A percentile compares a stretch with the other conserved stretches of the same genome.
Conservation (phyloP, 208 protist species). For the Crithidia thermophila region DNA sequence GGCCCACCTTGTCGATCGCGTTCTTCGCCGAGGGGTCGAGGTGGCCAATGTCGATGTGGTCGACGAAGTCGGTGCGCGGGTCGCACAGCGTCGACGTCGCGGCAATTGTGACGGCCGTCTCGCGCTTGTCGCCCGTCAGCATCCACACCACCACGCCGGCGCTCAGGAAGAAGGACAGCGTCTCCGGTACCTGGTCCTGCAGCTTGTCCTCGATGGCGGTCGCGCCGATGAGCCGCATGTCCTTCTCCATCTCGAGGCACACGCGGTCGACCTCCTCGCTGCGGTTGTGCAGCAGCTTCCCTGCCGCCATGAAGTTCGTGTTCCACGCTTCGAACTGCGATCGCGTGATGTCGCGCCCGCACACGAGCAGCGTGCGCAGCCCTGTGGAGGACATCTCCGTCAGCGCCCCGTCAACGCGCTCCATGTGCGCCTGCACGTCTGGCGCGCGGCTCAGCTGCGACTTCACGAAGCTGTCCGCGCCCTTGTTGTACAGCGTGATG, state of each 20-base stretch:
- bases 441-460: slow-evolving; percentile 47
- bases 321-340: slow-evolving; percentile 73
- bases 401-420: slow-evolving; percentile 42
- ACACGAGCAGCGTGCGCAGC: slow-evolving; percentile 90
- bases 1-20: slow-evolving; percentile 60
- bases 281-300: slow-evolving; percentile 67
- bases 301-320: slow-evolving; percentile 46
- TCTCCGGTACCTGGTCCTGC: slow-evolving; percentile 95
- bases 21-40: slow-evolving; percentile 42
- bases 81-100: slow-evolving; percentile 86
- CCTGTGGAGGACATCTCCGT: slow-evolving; percentile 81
- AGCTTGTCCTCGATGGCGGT: slow-evolving; percentile 98
- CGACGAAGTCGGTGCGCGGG: slow-evolving; percentile 75
- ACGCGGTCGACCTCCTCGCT: slow-evolving; percentile 70
- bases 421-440: slow-evolving; percentile 57
- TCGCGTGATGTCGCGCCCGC: slow-evolving; percentile 56
- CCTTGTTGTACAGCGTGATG: slow-evolving; percentile 92
- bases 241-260: slow-evolving; percentile 91
- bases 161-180: slow-evolving; percentile 89
- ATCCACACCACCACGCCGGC: slow-evolving; percentile 97
- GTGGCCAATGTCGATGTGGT: slow-evolving; percentile 83
- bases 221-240: slow-evolving; percentile 88
- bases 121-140: slow-evolving; percentile 98
- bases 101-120: slow-evolving; percentile 93
- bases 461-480: slow-evolving; percentile 84